Evolutionary conservation across 805 yeast genomes (phyloP).

Genomic region (Lipomyces kockii): DNA sequence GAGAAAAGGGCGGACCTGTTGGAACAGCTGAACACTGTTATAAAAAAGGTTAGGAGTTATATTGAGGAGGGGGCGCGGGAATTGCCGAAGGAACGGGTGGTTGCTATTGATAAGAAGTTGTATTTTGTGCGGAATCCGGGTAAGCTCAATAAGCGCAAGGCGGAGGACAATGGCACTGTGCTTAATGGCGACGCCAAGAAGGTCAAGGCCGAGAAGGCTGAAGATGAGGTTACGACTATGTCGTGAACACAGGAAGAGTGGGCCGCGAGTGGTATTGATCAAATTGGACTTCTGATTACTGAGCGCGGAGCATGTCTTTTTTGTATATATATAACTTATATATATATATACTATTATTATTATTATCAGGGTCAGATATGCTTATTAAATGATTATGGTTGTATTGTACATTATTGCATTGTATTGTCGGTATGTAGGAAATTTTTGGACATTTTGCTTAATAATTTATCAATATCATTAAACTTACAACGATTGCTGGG

Average conservation of each 20-base stretch:
- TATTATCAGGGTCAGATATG: no score
- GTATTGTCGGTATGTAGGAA: no score
- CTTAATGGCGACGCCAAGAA: constrained; percentile 13
- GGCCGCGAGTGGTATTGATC: no score
- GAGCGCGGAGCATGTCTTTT: no score
- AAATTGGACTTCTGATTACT: no score
- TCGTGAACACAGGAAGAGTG: not conserved
- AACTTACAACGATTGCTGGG: no score
- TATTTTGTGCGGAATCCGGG: constrained; percentile 43
- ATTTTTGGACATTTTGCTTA: no score
- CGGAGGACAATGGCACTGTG: not conserved
- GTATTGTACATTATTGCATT: no score
- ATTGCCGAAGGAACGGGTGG: constrained; percentile 44
- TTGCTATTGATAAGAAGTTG: constrained; percentile 45
- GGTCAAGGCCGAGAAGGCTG: constrained; percentile 7
- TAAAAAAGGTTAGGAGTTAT: constrained; percentile 2
- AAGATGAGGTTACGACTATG: not conserved
- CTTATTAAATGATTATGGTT: no score
- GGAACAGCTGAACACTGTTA: constrained; percentile 29
- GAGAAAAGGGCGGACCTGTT: constrained; percentile 42
- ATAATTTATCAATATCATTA: no score
- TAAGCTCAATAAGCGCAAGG: constrained; percentile 33
- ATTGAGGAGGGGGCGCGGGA: constrained; percentile 38
- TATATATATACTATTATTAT: no score
- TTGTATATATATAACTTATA: no score